phyloP scores from a whole-genome alignment of 2,329 filamentous ascomycete species.

The Grosmannia huntii region DNA sequence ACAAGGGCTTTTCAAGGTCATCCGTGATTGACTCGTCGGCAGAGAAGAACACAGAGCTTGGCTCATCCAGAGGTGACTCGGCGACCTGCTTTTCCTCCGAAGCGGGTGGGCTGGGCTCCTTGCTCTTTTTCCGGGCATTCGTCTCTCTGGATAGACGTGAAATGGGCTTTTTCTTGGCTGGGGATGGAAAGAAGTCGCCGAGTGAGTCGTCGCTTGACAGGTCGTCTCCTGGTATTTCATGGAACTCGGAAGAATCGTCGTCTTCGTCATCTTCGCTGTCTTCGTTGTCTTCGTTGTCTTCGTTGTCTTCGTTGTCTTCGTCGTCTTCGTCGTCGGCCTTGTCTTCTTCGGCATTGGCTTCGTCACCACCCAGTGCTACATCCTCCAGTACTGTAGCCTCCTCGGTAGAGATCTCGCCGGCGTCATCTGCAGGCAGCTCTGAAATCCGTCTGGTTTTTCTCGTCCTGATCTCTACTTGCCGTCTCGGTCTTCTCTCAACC shows the following conservation, averaged over 20 bases:
- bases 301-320: neutral
- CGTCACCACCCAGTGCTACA: neutral
- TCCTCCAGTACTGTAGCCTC: slow-evolving; percentile 9
- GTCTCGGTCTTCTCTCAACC: neutral
- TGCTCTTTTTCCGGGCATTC: neutral
- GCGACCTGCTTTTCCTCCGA: neutral
- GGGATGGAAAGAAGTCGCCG: slow-evolving; percentile 1
- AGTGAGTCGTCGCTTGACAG: slow-evolving; percentile 1
- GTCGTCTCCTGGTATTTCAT: slow-evolving; percentile 1
- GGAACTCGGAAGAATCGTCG: slow-evolving; percentile 7
- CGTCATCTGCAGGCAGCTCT: slow-evolving; percentile 2
- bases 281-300: neutral
- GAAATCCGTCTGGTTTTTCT: slow-evolving; percentile 5
- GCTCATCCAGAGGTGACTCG: neutral
- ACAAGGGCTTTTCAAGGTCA: neutral
- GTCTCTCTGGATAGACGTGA: neutral
- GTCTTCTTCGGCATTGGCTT: neutral
- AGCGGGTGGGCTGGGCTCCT: neutral
- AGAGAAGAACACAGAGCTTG: slow-evolving; percentile 11
- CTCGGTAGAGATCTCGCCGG: slow-evolving; percentile 9
- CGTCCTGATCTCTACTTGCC: slow-evolving; percentile 5
- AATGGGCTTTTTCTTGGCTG: neutral
- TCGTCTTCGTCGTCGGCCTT: neutral
- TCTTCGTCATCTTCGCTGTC: neutral
- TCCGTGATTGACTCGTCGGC: slow-evolving; percentile 6